Base-by-base conservation (phyloP, 2,329 filamentous ascomycete genomes). In the Epicoccum nigrum region DNA sequence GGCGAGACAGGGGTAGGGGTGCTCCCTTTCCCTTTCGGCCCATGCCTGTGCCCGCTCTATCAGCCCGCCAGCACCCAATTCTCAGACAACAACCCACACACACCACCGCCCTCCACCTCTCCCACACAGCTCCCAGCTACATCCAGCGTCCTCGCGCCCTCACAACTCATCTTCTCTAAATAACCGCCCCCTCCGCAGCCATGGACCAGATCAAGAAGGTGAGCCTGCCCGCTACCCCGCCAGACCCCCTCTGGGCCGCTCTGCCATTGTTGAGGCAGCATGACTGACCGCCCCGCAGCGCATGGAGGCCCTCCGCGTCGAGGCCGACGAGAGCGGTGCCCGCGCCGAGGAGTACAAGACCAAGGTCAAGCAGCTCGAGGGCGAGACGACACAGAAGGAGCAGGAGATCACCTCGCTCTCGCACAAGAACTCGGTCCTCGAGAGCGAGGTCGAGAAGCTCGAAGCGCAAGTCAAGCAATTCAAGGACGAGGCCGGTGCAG, bases 351-450 rank as follows among this genome's bases (percentile, higher is more conserved):
- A 97, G 79, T 85, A 96, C 64, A 86, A 94, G 80, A 63, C 77
- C 68, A 92, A 90, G 80, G 84, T 97, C 80, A 97, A 97, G 84
- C 76, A 79, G 46, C 84, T 97, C 60, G 92, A 99, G 80, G 89
- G 96, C 78, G 93, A 97, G 81, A 96, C 92, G 77, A 83, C 96
- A 58, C 83, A 88, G 74, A 97, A 97, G 83, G 94, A 97, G 81
- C 92, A 97, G 79, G 93, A 97, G 77, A 96, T 97, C 77, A 95
- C 90, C 63, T 97, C 94, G 45, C 86, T 97, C 70, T 86, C 88
- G 74, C 93, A 97, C 87, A 95, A 93, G 83, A 97, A 96, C 80
- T 86, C 86, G 70, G 83, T 96, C 56, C 88, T 97, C 55, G 94
- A 97, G 81, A 68, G 76, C 58, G 92, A 97, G 75, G 87, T 96